Evolutionary conservation across 2,329 filamentous ascomycete genomes (phyloP).

Genomic region (Alternaria longipes): DNA sequence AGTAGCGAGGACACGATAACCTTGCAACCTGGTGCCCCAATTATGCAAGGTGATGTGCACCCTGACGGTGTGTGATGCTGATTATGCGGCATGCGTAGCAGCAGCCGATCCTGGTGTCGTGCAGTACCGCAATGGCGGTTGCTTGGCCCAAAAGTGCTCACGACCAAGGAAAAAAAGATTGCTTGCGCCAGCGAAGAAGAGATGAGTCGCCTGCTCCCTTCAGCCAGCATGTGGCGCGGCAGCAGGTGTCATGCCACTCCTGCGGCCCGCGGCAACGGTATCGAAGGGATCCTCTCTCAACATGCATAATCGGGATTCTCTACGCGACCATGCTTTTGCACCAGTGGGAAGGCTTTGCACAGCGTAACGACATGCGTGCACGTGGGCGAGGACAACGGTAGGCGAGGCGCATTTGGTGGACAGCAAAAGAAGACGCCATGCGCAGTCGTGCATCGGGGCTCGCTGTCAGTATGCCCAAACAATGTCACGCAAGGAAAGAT

Average conservation of each 20-base stretch:
- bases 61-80: constrained; percentile 28
- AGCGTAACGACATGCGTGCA: constrained; percentile 19
- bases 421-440: constrained; percentile 5
- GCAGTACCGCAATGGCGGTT: constrained; percentile 26
- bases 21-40: constrained; percentile 18
- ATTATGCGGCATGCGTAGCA: constrained; percentile 23
- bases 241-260: constrained; percentile 31
- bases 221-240: constrained; percentile 8
- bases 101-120: constrained; percentile 18
- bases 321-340: constrained; percentile 6
- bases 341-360: constrained; percentile 11
- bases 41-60: constrained; percentile 19
- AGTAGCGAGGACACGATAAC: constrained; percentile 30
- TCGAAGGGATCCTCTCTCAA: constrained; percentile 11
- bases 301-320: constrained; percentile 13
- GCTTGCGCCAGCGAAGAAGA: constrained; percentile 12
- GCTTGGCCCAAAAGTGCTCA: not conserved
- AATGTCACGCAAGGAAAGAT: constrained; percentile 23
- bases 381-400: constrained; percentile 23
- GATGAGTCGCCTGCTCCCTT: constrained; percentile 22
- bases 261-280: constrained; percentile 25
- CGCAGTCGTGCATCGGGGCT: constrained; percentile 13
- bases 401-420: constrained; percentile 12
- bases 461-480: constrained; percentile 24
- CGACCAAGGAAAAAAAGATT: not conserved